These are phyloP conservation scores for Penicillium sp. DNA, from an alignment of 2,329 filamentous ascomycete genomes.

Conservation along the genomic window DNA sequence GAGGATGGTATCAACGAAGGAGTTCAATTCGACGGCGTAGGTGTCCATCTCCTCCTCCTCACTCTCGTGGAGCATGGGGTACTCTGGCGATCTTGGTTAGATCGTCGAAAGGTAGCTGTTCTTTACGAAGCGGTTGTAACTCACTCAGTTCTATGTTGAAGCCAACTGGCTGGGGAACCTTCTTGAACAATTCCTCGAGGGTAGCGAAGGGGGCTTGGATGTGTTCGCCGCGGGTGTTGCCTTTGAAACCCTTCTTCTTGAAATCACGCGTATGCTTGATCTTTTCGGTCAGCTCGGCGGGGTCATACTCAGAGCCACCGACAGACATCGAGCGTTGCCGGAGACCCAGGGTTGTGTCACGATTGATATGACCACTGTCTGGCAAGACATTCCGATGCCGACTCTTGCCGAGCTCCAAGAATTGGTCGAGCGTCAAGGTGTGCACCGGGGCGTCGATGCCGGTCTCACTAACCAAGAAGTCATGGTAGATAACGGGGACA, in stretches of 20 bases:
- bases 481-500: constrained; percentile 96
- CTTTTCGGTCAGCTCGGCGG: constrained; percentile 62
- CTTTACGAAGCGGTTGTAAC: constrained; percentile 26
- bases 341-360: constrained; percentile 15
- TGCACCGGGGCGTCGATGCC: constrained; percentile 96
- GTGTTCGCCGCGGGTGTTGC: constrained; percentile 87
- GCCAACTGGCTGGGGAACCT: constrained; percentile 76
- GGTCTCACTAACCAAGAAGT: constrained; percentile 96
- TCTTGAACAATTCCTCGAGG: constrained; percentile 85
- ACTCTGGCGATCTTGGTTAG: constrained; percentile 54
- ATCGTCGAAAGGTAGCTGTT: constrained; percentile 26
- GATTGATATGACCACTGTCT: constrained; percentile 19
- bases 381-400: constrained; percentile 49
- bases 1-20: constrained; percentile 91
- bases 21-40: constrained; percentile 92
- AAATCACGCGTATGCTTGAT: constrained; percentile 98
- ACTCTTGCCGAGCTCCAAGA: constrained; percentile 72
- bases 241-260: constrained; percentile 93
- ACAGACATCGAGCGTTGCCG: constrained; percentile 60
- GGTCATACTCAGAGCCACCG: constrained; percentile 49
- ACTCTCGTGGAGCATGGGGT: constrained; percentile 94
- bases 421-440: constrained; percentile 85
- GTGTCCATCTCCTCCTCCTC: constrained; percentile 96
- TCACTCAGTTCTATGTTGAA: constrained; percentile 96
- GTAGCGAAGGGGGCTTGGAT: constrained; percentile 97